phyloP scores from a whole-genome alignment of 2,329 filamentous ascomycete species.

The Trichophyton verrucosum region DNA sequence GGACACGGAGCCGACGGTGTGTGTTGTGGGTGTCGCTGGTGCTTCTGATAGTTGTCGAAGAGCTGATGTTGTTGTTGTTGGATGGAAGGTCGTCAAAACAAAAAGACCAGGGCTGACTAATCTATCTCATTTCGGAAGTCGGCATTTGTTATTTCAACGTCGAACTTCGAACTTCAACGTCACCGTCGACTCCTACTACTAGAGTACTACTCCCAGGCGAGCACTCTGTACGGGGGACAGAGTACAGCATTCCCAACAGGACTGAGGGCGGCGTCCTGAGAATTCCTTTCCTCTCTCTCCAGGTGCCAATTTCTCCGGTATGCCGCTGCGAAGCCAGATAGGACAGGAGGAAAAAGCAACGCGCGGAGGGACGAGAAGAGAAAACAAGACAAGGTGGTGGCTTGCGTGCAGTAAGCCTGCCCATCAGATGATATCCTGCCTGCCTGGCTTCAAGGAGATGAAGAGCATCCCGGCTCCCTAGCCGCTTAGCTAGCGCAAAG shows the following conservation, averaged over 20 bases:
- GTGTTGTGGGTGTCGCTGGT: not conserved
- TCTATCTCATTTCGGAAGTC: not conserved
- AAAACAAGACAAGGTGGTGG: not conserved
- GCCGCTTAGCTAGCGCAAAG: not conserved
- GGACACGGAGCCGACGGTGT: not conserved
- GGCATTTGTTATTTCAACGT: not conserved
- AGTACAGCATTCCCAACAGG: no score
- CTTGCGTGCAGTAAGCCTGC: not conserved
- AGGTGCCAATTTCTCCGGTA: not conserved
- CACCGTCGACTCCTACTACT: not conserved
- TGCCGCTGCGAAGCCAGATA: not conserved
- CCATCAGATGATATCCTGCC: not conserved
- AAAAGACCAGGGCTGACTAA: not conserved
- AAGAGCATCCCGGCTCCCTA: not conserved
- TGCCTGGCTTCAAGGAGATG: not conserved
- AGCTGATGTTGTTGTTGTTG: not conserved
- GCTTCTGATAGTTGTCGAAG: not conserved
- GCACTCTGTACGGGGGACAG: no score
- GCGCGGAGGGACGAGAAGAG: not conserved
- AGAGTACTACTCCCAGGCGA: no score
- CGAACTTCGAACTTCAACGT: not conserved
- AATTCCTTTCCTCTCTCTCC: not conserved
- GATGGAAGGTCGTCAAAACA: not conserved
- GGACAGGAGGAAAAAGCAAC: not conserved
- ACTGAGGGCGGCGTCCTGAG: not conserved